Evolutionary conservation across 106 monocot genomes (phyloP).

Genomic region (Iris macrosiphon): DNA sequence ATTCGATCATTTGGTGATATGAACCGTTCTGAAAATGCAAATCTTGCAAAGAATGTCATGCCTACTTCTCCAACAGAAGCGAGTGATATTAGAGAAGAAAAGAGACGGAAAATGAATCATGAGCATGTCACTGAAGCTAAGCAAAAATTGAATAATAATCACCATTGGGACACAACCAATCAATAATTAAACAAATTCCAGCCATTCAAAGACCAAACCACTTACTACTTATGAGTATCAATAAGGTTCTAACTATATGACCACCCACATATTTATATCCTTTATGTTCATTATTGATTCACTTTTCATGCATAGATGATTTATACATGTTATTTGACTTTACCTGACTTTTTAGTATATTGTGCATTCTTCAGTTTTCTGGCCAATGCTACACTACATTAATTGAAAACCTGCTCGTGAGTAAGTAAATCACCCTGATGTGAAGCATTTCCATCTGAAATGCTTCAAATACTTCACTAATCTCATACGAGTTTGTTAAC

Average conservation of each 20-base stretch:
- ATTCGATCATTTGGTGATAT: background rate
- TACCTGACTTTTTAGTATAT: too few relatives aligned
- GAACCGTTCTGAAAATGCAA: background rate
- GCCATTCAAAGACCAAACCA: background rate
- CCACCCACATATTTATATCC: background rate
- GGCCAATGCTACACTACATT: conserved; percentile 53
- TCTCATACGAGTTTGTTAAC: background rate
- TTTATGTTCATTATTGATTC: background rate
- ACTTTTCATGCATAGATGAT: background rate
- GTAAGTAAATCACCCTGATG: conserved; percentile 19
- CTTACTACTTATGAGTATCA: conserved; percentile 27
- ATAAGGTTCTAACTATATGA: conserved; percentile 35
- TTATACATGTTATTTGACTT: background rate
- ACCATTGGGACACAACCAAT: background rate
- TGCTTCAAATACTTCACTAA: conserved; percentile 62
- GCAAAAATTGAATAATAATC: too few relatives aligned
- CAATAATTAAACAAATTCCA: background rate
- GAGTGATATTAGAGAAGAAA: background rate
- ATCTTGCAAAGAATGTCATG: background rate
- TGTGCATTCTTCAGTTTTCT: conserved; percentile 25
- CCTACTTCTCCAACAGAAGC: background rate
- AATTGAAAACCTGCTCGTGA: conserved; percentile 27
- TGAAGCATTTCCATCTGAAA: conserved; percentile 60
- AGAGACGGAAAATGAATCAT: background rate
- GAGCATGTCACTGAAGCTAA: background rate